Conservation (phyloP, 2,329 filamentous ascomycete species). For the Nemania sp. region DNA sequence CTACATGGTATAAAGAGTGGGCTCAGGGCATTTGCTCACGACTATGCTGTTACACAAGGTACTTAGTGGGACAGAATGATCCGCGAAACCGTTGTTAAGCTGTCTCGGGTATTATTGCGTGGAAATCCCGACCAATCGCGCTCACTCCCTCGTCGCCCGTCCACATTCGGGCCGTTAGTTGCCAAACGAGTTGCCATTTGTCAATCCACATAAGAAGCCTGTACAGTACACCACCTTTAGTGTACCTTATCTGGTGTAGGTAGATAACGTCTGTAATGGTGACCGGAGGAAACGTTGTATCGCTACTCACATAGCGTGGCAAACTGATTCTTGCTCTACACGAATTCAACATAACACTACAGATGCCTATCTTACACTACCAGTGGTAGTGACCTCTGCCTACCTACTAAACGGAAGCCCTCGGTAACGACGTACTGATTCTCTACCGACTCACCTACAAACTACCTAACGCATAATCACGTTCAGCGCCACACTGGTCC, state of each 20-base stretch:
- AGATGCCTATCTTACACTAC: too few species aligned
- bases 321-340: conserved; percentile 13
- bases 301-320: conserved; percentile 10
- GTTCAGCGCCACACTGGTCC: background rate
- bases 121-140: conserved; percentile 34
- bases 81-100: conserved; percentile 36
- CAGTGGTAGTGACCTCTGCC: background rate
- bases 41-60: background rate
- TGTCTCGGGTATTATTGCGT: conserved; percentile 31
- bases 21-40: conserved; percentile 25
- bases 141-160: conserved; percentile 28
- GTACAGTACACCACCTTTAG: background rate
- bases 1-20: background rate
- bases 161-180: conserved; percentile 37
- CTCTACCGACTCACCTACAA: background rate
- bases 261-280: conserved; percentile 18
- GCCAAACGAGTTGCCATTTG: conserved; percentile 21
- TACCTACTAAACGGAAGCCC: background rate
- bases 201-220: conserved; percentile 2
- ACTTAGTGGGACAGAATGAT: conserved; percentile 16
- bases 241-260: background rate
- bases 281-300: conserved; percentile 24
- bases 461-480: background rate
- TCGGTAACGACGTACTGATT: background rate
- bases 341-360: conserved; percentile 8